Percentiles rank a stretch among this genome's conserved stretches.
These are phyloP conservation scores for Hibiscus mutabilis DNA, from an alignment of 345 rosid genomes.

Conservation along the genomic window DNA sequence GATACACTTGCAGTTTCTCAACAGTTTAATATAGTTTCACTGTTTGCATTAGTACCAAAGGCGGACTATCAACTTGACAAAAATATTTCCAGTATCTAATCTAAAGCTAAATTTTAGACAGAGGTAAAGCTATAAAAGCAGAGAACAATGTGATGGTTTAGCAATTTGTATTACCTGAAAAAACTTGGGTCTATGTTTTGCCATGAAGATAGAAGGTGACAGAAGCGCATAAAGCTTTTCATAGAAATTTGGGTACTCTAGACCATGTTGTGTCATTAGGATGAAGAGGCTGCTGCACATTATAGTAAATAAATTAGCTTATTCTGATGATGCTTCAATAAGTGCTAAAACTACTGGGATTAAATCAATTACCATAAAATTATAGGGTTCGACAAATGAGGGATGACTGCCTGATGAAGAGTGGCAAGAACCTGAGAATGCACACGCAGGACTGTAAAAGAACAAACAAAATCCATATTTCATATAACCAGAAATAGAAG, in stretches of 20 bases:
- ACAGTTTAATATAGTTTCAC: not conserved
- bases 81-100: not conserved
- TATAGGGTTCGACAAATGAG: slow-evolving; percentile 65
- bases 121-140: not conserved
- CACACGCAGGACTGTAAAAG: slow-evolving; percentile 18
- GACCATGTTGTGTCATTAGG: slow-evolving; percentile 83
- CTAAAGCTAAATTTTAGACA: not conserved
- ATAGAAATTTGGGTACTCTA: slow-evolving; percentile 88
- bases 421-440: slow-evolving; percentile 63
- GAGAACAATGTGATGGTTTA: not conserved
- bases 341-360: not conserved
- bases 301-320: slow-evolving; percentile 11
- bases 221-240: slow-evolving; percentile 72
- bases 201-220: slow-evolving; percentile 79
- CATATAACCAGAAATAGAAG: not conserved
- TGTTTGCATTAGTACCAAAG: not conserved
- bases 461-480: not conserved
- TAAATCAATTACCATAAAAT: slow-evolving; percentile 52
- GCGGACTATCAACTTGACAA: not conserved
- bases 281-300: slow-evolving; percentile 75
- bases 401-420: slow-evolving; percentile 73
- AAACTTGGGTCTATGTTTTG: slow-evolving; percentile 83
- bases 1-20: not conserved
- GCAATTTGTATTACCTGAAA: slow-evolving; percentile 57
- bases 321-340: not conserved